Evolutionary conservation across 176 grass and related monocot genomes (phyloP).

Genomic region (Eragrostis curvula): DNA sequence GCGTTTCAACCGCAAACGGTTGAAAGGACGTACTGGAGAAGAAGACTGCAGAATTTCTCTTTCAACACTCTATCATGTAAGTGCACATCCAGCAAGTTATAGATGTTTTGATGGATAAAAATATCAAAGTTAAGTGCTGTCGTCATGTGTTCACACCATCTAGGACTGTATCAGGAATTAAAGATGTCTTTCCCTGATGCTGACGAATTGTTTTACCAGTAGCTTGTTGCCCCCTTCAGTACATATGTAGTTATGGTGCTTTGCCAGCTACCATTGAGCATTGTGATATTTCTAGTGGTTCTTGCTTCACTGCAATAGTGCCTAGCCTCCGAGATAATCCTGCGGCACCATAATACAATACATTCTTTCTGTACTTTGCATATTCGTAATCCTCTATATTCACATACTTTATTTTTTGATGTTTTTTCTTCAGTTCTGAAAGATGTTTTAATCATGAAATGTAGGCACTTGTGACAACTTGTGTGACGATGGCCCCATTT

Average conservation of each 20-base stretch:
- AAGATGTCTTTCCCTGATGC: slow-evolving; percentile 4
- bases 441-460: slow-evolving; percentile 35
- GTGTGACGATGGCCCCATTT: slow-evolving; percentile 93
- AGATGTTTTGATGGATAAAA: not conserved
- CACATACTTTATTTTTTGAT: slow-evolving; percentile 22
- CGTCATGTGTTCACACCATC: slow-evolving; percentile 3
- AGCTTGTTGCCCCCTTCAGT: not conserved
- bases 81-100: slow-evolving; percentile 33
- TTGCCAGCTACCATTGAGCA: not conserved
- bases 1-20: slow-evolving; percentile 91
- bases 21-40: slow-evolving; percentile 98
- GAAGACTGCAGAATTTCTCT: slow-evolving; percentile 94
- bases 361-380: slow-evolving; percentile 31
- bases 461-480: slow-evolving; percentile 93
- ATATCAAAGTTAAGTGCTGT: not conserved
- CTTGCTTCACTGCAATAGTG: slow-evolving; percentile 24
- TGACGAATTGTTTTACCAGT: not conserved
- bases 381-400: slow-evolving; percentile 12
- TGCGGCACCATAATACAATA: slow-evolving; percentile 22
- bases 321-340: slow-evolving; percentile 16
- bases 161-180: not conserved
- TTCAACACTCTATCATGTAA: slow-evolving; percentile 93
- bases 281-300: slow-evolving; percentile 20
- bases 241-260: not conserved
- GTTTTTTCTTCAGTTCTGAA: slow-evolving; percentile 21